A percentile compares a stretch with the other conserved stretches of the same genome.
Conservation (phyloP, 2,329 filamentous ascomycete genomes). For the Ceratocystis ficicola region DNA sequence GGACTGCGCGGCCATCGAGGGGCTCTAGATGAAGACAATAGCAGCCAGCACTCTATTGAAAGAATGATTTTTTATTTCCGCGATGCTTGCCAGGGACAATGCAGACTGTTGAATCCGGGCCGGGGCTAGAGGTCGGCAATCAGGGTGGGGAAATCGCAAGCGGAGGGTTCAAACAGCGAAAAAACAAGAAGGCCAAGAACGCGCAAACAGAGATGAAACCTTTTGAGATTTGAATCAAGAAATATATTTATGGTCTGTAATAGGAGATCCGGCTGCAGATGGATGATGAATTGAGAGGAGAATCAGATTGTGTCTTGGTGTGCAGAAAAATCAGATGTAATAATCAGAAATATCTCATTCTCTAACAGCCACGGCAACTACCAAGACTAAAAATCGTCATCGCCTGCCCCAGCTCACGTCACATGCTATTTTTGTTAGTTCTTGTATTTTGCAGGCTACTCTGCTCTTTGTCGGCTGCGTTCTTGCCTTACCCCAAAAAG, state of each 20-base stretch:
- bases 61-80: not conserved
- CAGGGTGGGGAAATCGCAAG: not conserved
- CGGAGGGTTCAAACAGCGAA: not conserved
- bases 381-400: constrained; percentile 9
- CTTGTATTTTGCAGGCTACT: not conserved
- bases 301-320: not conserved
- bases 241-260: not conserved
- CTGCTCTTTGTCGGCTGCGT: not conserved
- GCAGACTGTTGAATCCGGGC: not conserved
- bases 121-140: not conserved
- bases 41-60: not conserved
- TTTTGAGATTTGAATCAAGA: not conserved
- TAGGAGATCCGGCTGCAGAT: not conserved
- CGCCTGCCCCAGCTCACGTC: constrained; percentile 2
- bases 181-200: not conserved
- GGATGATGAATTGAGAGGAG: not conserved
- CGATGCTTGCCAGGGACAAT: not conserved
- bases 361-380: constrained; percentile 4
- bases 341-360: constrained; percentile 5
- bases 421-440: constrained; percentile 1
- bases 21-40: not conserved
- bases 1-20: constrained; percentile 71
- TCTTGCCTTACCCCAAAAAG: constrained; percentile 2
- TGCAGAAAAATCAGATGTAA: not conserved
- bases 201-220: not conserved